phyloP scores from a whole-genome alignment of 805 yeast species.

The Saturnispora kantuleensis region DNA sequence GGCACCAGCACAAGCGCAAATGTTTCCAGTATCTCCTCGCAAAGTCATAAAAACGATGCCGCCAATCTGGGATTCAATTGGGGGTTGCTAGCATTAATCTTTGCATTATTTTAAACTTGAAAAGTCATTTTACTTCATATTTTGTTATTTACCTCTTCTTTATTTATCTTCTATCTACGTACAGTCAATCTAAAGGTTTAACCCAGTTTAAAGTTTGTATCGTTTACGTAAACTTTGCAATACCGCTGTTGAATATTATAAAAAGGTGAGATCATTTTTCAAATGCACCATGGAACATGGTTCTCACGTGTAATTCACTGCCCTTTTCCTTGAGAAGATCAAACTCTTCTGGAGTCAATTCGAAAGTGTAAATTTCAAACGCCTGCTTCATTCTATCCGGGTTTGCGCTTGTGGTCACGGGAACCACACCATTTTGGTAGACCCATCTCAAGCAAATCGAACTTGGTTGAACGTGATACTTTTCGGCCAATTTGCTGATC shows the following conservation, averaged over 20 bases:
- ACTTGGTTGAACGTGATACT: slow-evolving; percentile 52
- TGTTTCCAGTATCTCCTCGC: slow-evolving; percentile 8
- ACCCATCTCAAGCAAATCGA: slow-evolving; percentile 66
- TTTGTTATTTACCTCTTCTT: neutral
- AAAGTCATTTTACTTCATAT: neutral
- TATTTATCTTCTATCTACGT: neutral
- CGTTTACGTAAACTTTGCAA: too few relatives aligned
- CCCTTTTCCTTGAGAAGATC: slow-evolving; percentile 35
- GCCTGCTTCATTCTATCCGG: slow-evolving; percentile 46
- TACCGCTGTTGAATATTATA: too few relatives aligned
- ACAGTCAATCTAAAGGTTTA: neutral
- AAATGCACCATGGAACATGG: slow-evolving; percentile 3
- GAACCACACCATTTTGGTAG: slow-evolving; percentile 51
- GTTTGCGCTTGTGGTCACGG: slow-evolving; percentile 65
- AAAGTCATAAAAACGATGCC: slow-evolving; percentile 7
- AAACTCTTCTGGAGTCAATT: slow-evolving; percentile 43
- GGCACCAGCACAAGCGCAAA: neutral
- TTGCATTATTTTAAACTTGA: slow-evolving; percentile 8
- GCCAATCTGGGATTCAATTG: slow-evolving; percentile 2
- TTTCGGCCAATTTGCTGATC: slow-evolving; percentile 35
- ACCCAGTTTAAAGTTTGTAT: too few relatives aligned
- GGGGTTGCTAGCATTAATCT: slow-evolving; percentile 2
- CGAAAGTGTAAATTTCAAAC: slow-evolving; percentile 45
- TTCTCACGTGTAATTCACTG: slow-evolving; percentile 10
- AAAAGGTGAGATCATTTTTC: neutral